Conservation (phyloP, 169 alveolate species). For the Cryptosporidium ryanae region DNA sequence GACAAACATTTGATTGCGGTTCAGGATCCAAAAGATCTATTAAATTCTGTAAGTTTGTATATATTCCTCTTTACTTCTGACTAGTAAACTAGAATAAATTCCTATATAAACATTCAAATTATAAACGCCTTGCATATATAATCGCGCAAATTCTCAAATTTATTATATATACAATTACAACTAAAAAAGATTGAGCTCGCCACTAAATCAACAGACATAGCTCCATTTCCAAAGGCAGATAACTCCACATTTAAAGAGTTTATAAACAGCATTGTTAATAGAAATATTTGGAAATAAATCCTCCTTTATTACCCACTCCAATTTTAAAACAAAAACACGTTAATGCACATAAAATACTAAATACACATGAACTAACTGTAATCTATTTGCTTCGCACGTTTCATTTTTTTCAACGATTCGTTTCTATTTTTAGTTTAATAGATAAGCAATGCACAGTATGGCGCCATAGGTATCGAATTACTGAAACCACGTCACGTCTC, state of each 20-base stretch:
- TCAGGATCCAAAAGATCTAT: constrained; percentile 20
- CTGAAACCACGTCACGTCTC: too few species aligned
- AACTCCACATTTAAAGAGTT: constrained; percentile 19
- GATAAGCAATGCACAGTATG: too few species aligned
- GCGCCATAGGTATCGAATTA: too few species aligned
- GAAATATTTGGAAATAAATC: background rate
- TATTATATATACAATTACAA: too few species aligned
- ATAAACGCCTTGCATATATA: too few species aligned
- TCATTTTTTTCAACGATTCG: too few species aligned
- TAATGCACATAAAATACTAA: background rate
- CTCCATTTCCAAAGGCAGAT: constrained; percentile 29
- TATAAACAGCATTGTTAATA: background rate
- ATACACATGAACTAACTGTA: too few species aligned
- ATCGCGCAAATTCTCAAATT: too few species aligned
- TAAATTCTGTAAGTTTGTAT: constrained; percentile 22
- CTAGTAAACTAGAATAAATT: background rate
- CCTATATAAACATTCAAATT: too few species aligned
- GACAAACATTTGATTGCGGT: constrained; percentile 53
- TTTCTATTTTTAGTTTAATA: too few species aligned
- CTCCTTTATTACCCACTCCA: background rate
- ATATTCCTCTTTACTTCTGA: background rate
- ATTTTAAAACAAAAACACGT: background rate
- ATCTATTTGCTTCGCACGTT: too few species aligned
- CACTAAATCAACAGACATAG: background rate
- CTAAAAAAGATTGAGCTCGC: too few species aligned